Conservation (phyloP, 2,329 filamentous ascomycete species). For the Helicocarpus griseus region DNA sequence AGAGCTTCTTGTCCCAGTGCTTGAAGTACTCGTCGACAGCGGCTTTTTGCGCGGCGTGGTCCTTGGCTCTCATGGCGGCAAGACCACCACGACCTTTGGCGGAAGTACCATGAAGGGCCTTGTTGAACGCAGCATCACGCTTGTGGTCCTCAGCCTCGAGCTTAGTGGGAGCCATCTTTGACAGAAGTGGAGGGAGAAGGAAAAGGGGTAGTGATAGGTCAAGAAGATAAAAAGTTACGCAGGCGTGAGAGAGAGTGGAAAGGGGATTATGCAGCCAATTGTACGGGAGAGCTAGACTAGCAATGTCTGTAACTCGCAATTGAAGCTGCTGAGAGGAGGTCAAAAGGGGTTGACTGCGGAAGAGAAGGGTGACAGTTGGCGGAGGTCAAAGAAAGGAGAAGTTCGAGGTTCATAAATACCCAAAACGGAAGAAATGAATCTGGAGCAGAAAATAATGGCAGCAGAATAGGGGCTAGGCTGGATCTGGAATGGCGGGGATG, state of each 20-base stretch:
- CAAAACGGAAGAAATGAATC: neutral
- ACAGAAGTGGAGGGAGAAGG: slow-evolving; percentile 5
- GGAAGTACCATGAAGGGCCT: slow-evolving; percentile 71
- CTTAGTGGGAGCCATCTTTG: slow-evolving; percentile 40
- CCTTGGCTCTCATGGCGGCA: slow-evolving; percentile 76
- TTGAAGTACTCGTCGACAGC: slow-evolving; percentile 91
- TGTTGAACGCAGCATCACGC: slow-evolving; percentile 86
- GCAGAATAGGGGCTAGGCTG: neutral
- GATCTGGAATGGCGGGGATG: neutral
- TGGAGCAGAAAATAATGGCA: slow-evolving; percentile 9
- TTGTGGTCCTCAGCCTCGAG: slow-evolving; percentile 75
- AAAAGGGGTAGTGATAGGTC: too few species aligned
- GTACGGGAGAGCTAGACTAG: neutral
- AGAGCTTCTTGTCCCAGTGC: slow-evolving; percentile 84
- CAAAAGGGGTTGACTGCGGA: too few species aligned
- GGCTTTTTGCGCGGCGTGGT: slow-evolving; percentile 64
- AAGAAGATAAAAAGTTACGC: too few species aligned
- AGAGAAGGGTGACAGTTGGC: too few species aligned
- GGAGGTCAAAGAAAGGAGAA: too few species aligned
- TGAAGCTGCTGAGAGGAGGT: neutral
- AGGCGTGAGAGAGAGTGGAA: neutral
- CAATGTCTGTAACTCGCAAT: neutral
- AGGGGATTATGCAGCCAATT: neutral
- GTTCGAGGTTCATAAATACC: too few species aligned
- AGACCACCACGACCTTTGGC: slow-evolving; percentile 62